A percentile compares a stretch with the other conserved stretches of the same genome.
Evolutionary conservation across 495 filamentous ascomycete species (phyloP).

Genomic region (Thermothielavioides terrestris): DNA sequence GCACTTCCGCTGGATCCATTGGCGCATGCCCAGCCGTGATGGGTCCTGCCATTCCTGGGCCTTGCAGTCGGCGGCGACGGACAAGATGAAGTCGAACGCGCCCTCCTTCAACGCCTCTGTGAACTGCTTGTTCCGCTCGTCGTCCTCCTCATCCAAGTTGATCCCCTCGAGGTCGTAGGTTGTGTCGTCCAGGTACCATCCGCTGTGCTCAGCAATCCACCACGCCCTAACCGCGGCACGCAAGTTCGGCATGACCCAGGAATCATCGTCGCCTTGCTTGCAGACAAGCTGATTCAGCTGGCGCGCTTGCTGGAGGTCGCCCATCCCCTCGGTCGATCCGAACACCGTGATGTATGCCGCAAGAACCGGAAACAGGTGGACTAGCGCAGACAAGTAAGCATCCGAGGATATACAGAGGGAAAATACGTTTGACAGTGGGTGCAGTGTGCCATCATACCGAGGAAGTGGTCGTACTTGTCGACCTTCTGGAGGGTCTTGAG

Average conservation of each 20-base stretch:
- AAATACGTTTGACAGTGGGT: no score
- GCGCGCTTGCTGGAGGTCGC: slow-evolving; percentile 54
- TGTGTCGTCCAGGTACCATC: slow-evolving; percentile 68
- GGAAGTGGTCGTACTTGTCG: slow-evolving; percentile 61
- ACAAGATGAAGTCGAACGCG: slow-evolving; percentile 83
- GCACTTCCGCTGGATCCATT: slow-evolving; percentile 70
- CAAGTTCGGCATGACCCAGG: slow-evolving; percentile 62
- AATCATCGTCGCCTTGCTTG: slow-evolving; percentile 50
- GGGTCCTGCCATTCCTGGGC: slow-evolving; percentile 71
- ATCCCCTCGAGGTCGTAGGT: slow-evolving; percentile 48
- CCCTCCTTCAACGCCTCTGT: slow-evolving; percentile 75
- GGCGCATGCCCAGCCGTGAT: slow-evolving; percentile 60
- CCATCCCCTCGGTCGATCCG: slow-evolving; percentile 58
- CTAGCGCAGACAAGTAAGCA: slow-evolving; percentile 31
- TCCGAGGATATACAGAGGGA: no score
- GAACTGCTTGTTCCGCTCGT: slow-evolving; percentile 60
- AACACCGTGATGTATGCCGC: slow-evolving; percentile 63
- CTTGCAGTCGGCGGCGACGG: slow-evolving; percentile 68
- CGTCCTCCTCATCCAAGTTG: slow-evolving; percentile 53
- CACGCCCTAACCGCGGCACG: slow-evolving; percentile 65
- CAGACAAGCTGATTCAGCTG: slow-evolving; percentile 59
- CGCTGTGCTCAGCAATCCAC: slow-evolving; percentile 91
- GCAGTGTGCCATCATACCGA: slow-evolving; percentile 19
- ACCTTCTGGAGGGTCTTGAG: slow-evolving; percentile 53
- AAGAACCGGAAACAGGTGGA: slow-evolving; percentile 74